Evolutionary conservation across 805 yeast genomes (phyloP), one percentile per base, ranked within the genome.

Genomic region (Kazachstania viticola): DNA sequence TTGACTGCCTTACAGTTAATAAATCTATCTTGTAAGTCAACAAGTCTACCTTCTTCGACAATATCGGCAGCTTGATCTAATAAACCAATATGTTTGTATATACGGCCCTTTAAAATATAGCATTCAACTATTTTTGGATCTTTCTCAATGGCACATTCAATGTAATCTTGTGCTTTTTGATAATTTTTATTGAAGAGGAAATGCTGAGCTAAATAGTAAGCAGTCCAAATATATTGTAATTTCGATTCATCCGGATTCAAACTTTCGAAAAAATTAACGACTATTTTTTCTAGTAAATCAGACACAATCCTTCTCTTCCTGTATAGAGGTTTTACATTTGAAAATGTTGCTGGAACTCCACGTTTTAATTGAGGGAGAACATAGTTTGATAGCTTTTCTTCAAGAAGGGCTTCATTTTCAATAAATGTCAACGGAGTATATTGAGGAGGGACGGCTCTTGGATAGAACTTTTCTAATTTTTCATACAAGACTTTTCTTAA

Each of bases 281-380:
- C 81, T 35, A 80, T 58, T 21, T 66, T 51, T 37, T 68, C 74
- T 35, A 82, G 67, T 3, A 65, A 41, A 7, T 45, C 40, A 14
- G 55, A 51, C 44, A 58, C 63, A 29, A 51, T 62, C 22, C 44
- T 35, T 44, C 66, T 56, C 30, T 64, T 69, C 34, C 62, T 67
- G 58, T 82, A 83, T 41, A 85, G 64, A 1, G 93, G 81, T 58
- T 87, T 85, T 30, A 91, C 73, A 45, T 82, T 79, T 34, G 79
- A 79, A 58, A 87, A 91, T 4, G 91, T 70, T 1, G 95, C 81
- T 4, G 97, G 97, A 21, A 85, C 91, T 25, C 94, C 93, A 34
- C 84, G 69, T 39, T 67, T 60, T 45, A 91, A 67, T 48, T 78
- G 81, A 4, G 64, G 55, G 4, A 67, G 36, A 28, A 87, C 56